These are phyloP conservation scores for Penicillium thymicola DNA, from an alignment of 2,329 filamentous ascomycete genomes.

Conservation along the genomic window DNA sequence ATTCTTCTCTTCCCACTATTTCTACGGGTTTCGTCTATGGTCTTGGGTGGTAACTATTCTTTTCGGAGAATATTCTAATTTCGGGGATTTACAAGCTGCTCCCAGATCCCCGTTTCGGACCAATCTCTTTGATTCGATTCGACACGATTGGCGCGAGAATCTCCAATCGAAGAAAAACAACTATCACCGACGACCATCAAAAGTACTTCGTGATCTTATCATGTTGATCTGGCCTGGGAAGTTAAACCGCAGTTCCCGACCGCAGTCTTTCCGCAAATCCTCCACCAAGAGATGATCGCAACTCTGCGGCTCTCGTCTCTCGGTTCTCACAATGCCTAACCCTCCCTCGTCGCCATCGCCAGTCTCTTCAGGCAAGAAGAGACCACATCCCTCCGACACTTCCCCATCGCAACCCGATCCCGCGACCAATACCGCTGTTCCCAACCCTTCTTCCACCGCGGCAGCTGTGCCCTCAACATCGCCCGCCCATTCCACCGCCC, in stretches of 20 bases:
- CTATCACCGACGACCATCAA: neutral
- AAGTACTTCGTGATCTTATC: constrained; percentile 19
- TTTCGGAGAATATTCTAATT: constrained; percentile 15
- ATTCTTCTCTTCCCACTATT: constrained; percentile 9
- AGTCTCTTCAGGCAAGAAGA: constrained; percentile 36
- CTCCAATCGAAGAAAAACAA: constrained; percentile 4
- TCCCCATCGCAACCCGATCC: constrained; percentile 21
- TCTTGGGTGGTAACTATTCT: neutral
- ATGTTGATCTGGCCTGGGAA: constrained; percentile 28
- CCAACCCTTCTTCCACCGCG: constrained; percentile 13
- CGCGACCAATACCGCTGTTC: constrained; percentile 13
- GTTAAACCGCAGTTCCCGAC: constrained; percentile 21
- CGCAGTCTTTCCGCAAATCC: constrained; percentile 20
- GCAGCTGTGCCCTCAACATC: constrained; percentile 18
- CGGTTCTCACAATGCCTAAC: constrained; percentile 35
- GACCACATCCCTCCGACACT: constrained; percentile 33
- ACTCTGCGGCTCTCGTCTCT: constrained; percentile 22
- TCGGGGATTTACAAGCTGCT: constrained; percentile 7
- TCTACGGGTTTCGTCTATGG: neutral
- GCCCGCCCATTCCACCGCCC: constrained; percentile 24
- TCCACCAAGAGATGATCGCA: constrained; percentile 34
- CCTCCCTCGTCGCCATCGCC: constrained; percentile 31
- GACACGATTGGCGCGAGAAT: neutral
- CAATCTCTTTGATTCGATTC: constrained; percentile 10
- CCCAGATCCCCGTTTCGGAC: constrained; percentile 2